Evolutionary conservation across 1,139 yeast genomes (phyloP), one percentile per base, ranked within the genome.

Genomic region (Wickerhamiella infanticola): DNA sequence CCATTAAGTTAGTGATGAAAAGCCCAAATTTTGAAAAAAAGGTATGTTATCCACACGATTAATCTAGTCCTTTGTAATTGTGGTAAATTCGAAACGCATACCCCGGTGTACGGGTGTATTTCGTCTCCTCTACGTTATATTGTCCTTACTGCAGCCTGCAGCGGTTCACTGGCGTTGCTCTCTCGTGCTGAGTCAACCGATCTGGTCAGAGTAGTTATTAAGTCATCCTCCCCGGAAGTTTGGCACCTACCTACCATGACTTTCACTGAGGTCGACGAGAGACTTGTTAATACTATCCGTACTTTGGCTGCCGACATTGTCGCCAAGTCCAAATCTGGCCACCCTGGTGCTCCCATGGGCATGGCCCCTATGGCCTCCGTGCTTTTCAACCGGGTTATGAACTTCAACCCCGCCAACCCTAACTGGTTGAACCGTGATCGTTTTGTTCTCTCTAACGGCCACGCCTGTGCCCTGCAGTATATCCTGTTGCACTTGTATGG

Each of bases 261-360:
- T 35, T 50, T 52, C 40, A 50, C 67, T 46, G 77, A 74, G 48
- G 70, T 84, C 61, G 95, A 88, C 65, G 72, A 70, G 57, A 72
- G 73, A 65, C 82, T 95, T 49, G 72, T 93, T 67, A 74, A 77
- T 72, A 85, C 98, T 57, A 84, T 90, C 70, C 86, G 97, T 72
- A 70, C 81, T 55, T 74, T 93, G 60, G 78, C 97, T 41, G 78
- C 82, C 50, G 99, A 90, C 67, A 80, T 83, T 55, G 94, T 84
- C 52, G 74, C 80, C 51, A 76, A 79, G 65, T 94, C 97, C 60
- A 83, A 90, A 69, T 81, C 95, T 51, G 99, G 99, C 58, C 99
- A 90, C 72, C 99, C 99, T 48, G 98, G 98, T 75, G 96, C 99
- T 47, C 98, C 98, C 59, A 78, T 90, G 77, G 98, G 97, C 54